Evolutionary conservation across 78 protist species (phyloP).

Genomic region (Pigoraptor vietnamica): DNA sequence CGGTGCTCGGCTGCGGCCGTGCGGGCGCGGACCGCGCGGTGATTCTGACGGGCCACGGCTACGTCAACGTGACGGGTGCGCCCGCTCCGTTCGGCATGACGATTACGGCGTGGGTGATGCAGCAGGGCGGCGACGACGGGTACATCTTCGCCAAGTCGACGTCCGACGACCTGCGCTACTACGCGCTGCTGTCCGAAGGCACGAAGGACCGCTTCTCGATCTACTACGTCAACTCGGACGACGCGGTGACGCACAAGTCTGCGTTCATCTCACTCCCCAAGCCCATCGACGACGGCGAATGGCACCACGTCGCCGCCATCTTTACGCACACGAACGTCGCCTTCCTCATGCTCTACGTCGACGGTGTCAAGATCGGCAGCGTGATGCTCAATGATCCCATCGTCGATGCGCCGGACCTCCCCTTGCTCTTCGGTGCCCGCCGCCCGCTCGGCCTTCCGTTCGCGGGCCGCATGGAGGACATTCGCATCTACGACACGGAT

Average conservation of each 20-base stretch:
- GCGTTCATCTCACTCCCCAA: background rate
- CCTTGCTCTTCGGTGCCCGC: background rate
- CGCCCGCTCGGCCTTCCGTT: background rate
- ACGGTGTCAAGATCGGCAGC: background rate
- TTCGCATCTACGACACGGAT: background rate
- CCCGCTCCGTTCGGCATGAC: background rate
- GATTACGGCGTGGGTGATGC: background rate
- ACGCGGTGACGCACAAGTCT: background rate
- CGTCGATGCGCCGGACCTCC: background rate
- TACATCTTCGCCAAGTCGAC: background rate
- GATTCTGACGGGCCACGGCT: background rate
- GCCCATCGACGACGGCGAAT: background rate
- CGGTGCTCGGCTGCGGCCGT: background rate
- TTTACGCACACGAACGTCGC: background rate
- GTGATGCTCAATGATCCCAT: background rate
- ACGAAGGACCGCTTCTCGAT: background rate
- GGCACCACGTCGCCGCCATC: background rate
- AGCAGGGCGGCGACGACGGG: background rate
- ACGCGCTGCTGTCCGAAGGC: background rate
- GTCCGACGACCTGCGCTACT: background rate
- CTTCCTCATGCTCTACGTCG: background rate
- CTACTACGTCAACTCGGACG: background rate
- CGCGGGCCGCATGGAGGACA: background rate
- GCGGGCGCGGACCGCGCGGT: background rate
- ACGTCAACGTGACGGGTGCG: background rate